Conservation (phyloP, 192 early-diverging fungal species). For the Coemansia sp. region DNA sequence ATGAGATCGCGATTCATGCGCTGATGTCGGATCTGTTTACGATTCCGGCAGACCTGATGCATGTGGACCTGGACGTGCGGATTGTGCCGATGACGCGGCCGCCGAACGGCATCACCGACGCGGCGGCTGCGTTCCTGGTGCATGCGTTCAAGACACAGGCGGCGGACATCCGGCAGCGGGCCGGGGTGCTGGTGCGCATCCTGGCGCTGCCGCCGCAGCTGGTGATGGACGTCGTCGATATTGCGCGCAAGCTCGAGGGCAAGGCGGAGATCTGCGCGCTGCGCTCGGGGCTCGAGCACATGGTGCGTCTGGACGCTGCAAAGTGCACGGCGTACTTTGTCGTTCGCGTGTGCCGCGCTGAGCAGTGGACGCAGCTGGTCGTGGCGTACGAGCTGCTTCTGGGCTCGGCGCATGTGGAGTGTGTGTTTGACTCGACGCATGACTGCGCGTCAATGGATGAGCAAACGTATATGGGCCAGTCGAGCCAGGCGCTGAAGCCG, state of each 20-base stretch:
- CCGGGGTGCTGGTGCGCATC: constrained; percentile 38
- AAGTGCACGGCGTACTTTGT: neutral
- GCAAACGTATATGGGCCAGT: neutral
- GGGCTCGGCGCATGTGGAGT: constrained; percentile 13
- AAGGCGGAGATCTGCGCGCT: constrained; percentile 21
- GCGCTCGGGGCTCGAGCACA: constrained; percentile 20
- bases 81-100: constrained; percentile 46
- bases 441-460: neutral
- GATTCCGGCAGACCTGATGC: constrained; percentile 31
- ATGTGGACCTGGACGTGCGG: constrained; percentile 39
- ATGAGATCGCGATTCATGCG: constrained; percentile 3
- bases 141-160: constrained; percentile 30
- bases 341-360: neutral
- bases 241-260: constrained; percentile 14
- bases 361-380: constrained; percentile 16
- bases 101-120: constrained; percentile 43
- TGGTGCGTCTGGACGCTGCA: constrained; percentile 22
- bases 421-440: constrained; percentile 1
- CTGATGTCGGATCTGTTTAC: constrained; percentile 29
- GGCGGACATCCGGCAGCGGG: constrained; percentile 26
- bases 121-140: constrained; percentile 23
- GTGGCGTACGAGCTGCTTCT: constrained; percentile 29
- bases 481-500: neutral
- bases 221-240: constrained; percentile 43
- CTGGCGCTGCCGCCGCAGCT: constrained; percentile 44